Base-by-base conservation (phyloP, 164 flowering plant species). In the Buxus sempervirens region DNA sequence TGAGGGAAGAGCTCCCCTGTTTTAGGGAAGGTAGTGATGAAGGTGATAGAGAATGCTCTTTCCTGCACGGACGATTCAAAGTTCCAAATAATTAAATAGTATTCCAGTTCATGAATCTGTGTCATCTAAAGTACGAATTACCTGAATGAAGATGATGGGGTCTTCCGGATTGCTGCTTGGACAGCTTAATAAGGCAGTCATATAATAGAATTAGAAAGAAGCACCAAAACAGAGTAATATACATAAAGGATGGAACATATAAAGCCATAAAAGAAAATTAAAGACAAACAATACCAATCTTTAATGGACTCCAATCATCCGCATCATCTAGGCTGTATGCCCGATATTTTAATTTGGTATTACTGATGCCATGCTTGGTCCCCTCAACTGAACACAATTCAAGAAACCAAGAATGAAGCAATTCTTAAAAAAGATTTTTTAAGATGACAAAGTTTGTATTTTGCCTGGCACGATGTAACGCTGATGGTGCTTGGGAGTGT, bases 391-490 rank as follows among this genome's bases (percentile, higher is more conserved):
- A 67, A 72, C 38, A 65, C 18, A 25, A 76, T 38, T 58, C 51
- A 41, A 54, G n/a, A 22, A 41, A 22, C 9, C 36, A 53, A 58
- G 57, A 57, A 45, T 1, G 18, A 45, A 45, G 51, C 51, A 45
- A 45, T 45, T 45, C 3, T 32, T 45, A 5, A 4, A 4, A 45
- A 15, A 45, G 51, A n/a, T n/a, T n/a, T 32, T 45, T 45, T 45
- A 13, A 21, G 15, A 56, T 53, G 49, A 58, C 15, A 58, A 54
- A 68, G 49, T 24, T 21, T 5, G 41, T 23, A 32, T 45, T 38
- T 82, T 85, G 62, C 98, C 93, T 79, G 96, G 96, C 71, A 95
- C 76, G 67, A 83, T 84, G 78, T 90, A 95, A 12, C 88, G 86
- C 73, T 88, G 92, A 56, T 88, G 97, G 73, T 83, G 84, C 73